Base-by-base conservation (phyloP, 2,329 filamentous ascomycete genomes). In the Colletotrichum incanum region DNA sequence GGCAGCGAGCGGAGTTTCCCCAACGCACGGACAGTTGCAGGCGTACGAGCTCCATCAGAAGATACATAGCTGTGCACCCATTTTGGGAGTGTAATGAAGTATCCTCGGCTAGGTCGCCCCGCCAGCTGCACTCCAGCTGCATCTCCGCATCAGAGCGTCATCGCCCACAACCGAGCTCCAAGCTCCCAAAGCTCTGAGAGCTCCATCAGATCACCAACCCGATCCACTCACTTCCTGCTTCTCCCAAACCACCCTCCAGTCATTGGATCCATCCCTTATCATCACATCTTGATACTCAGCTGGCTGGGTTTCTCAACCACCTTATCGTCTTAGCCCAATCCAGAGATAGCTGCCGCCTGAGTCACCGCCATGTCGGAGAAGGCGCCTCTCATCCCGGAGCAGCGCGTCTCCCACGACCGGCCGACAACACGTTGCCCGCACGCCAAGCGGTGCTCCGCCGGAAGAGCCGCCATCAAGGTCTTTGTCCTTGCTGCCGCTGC, bases 221-320 rank as follows among this genome's bases (percentile, higher is more conserved):
- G 3, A 52, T 14, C 55, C n/a, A 45, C 28, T 37, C 54, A 23
- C n/a, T 39, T 54, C 47, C 54, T 31, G n/a, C 47, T 23, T 43
- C 28, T 28, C 39, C 9, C 20, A n/a, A 59, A 23, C 55, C 28
- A 45, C 18, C 26, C 34, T 28, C 50, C 41, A 26, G 39, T 4
- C n/a, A n/a, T 41, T 12, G 59, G 28, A 47, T 54, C 47, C 60
- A 23, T 41, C 18, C 18, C 43, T 11, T 37, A 34, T 31, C 45
- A 72, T 5, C 37, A 71, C 26, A 64, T 69, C 56, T 71, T n/a
- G 50, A 68, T 52, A 28, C 69, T 68, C 69, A 68, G 69, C 69
- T 52, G 56, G 69, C 69, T 71, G 65, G 69, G 58, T 52, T 58
- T 47, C 20, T 59, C n/a, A 18, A 63, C 50, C 12, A 9, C 18